These are phyloP conservation scores for Zostera marina DNA, from an alignment of 116 monocot species.

Conservation along the genomic window DNA sequence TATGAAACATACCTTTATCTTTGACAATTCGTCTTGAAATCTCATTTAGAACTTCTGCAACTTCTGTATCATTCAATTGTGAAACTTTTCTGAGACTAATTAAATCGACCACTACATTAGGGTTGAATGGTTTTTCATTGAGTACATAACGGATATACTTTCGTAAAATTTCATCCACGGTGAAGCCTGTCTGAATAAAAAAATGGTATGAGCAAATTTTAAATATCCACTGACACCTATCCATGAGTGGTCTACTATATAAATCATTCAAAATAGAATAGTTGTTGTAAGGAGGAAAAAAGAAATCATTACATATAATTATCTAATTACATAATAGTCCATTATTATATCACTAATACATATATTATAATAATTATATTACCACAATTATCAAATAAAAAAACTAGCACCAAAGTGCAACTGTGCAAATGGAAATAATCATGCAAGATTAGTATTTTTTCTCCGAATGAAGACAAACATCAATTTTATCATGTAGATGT, in stretches of 20 bases:
- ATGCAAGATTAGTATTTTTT: no score
- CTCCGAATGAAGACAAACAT: no score
- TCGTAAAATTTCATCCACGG: constrained; percentile 74
- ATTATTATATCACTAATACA: no score
- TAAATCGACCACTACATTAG: constrained; percentile 52
- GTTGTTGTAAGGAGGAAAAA: background rate
- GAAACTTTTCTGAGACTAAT: constrained; percentile 67
- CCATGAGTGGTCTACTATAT: background rate
- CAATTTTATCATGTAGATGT: no score
- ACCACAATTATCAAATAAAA: no score
- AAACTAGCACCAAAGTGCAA: no score
- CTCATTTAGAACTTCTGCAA: constrained; percentile 88
- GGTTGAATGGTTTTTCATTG: constrained; percentile 77
- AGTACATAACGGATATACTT: constrained; percentile 86
- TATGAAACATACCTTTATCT: constrained; percentile 50
- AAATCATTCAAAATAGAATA: background rate
- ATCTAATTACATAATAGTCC: no score
- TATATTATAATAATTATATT: no score
- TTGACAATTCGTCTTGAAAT: constrained; percentile 83
- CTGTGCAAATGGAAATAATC: no score
- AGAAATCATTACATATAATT: no score
- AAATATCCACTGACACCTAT: constrained; percentile 1
- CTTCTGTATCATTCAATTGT: constrained; percentile 62
- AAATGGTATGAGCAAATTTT: background rate
- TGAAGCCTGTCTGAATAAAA: constrained; percentile 67